phyloP scores from a whole-genome alignment of 805 yeast species.

The Starmerella cellae region DNA sequence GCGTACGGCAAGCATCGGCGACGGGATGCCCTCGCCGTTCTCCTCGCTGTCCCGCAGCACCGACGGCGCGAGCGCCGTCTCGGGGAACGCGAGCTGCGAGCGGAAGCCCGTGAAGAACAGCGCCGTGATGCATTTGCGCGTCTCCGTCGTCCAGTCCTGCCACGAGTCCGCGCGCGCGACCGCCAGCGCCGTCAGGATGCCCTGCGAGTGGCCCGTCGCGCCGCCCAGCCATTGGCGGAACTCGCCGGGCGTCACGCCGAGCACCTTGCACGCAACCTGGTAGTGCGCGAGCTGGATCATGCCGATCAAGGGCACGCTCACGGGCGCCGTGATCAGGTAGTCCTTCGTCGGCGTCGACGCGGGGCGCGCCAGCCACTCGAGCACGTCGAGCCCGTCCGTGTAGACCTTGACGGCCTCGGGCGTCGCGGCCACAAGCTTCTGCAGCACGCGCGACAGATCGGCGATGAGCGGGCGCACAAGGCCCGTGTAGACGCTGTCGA shows the following conservation, averaged over 20 bases:
- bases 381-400: constrained; percentile 83
- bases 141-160: constrained; percentile 61
- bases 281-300: constrained; percentile 90
- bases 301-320: constrained; percentile 94
- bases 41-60: constrained; percentile 84
- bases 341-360: constrained; percentile 81
- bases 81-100: constrained; percentile 79
- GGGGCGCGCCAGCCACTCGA: constrained; percentile 75
- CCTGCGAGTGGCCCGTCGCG: constrained; percentile 36
- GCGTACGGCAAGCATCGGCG: constrained; percentile 93
- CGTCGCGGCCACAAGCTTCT: constrained; percentile 53
- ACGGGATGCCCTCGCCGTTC: constrained; percentile 90
- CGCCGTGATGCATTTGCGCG: constrained; percentile 68
- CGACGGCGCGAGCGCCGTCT: constrained; percentile 86
- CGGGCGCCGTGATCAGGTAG: constrained; percentile 79
- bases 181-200: constrained; percentile 80
- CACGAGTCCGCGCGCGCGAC: constrained; percentile 70
- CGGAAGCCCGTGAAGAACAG: constrained; percentile 90
- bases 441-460: constrained; percentile 55
- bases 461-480: constrained; percentile 58
- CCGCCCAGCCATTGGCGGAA: constrained; percentile 46
- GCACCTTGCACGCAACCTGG: constrained; percentile 69
- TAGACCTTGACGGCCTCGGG: constrained; percentile 73
- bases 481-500: constrained; percentile 64
- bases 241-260: constrained; percentile 84